Evolutionary conservation across 2,329 filamentous ascomycete species (phyloP), one percentile per base, ranked within the genome.

Genomic region (Leptographium flavum): DNA sequence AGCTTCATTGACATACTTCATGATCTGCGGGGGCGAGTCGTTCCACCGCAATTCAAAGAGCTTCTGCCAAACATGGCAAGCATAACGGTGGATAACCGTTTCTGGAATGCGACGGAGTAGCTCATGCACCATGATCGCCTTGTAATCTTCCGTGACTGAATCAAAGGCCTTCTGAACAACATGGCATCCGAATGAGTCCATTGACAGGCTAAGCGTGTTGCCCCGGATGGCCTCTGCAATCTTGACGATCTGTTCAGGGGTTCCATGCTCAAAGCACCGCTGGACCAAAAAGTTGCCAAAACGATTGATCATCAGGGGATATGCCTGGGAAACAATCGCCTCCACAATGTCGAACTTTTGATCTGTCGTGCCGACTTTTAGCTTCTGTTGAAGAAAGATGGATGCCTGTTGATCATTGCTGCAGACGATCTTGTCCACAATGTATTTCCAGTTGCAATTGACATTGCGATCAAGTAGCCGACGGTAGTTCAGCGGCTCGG

Each of bases 21-120:
- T 98, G 64, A 98, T 94, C 63, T 95, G 88, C 22, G 92, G 92
- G 36, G 92, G 92, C 33, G 87, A 85, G 56, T 88, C 83, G 51
- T 81, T 87, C 92, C 92, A 98, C 57, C 92, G 83, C 54, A 98
- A 76, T 63, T 98, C 92, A 61, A 98, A 98, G 25, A 98, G 76
- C 70, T 98, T 98, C 69, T 98, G 92, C 92, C 92, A 98, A 51
- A 98, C 92, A 62, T 98, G 92, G 58, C 92, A 98, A 48, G 92
- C 92, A 65, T 98, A 98, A 54, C 93, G 84, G 65, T 98, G 93
- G 58, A 98, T 92, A 52, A 98, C 88, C 3, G 92, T 98, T 64
- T 98, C 90, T 0, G 90, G 92, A 52, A 98, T 98, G 45, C 87
- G 82, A 50, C 87, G 86, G 47, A 98, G 78, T 23, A 98, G 73